These are phyloP conservation scores for Penicillium sp. DNA, from an alignment of 2,329 filamentous ascomycete genomes.

Conservation along the genomic window DNA sequence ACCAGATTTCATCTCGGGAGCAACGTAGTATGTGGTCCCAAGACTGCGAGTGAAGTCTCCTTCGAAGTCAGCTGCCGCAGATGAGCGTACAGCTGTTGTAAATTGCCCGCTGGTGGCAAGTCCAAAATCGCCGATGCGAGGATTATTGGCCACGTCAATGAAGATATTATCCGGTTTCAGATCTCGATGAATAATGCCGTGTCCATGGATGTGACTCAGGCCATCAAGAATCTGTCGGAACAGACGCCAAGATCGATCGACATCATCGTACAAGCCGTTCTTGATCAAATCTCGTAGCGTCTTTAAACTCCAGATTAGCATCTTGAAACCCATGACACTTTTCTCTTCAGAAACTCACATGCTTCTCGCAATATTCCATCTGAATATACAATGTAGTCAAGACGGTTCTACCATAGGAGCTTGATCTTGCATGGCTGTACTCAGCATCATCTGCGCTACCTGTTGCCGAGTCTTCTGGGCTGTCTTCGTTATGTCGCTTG, in stretches of 20 bases:
- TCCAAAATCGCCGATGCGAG: constrained; percentile 95
- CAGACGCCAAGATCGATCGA: constrained; percentile 80
- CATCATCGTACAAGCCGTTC: constrained; percentile 69
- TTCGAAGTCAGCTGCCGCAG: constrained; percentile 35
- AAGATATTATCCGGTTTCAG: constrained; percentile 98
- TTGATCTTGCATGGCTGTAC: constrained; percentile 44
- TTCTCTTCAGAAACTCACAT: constrained; percentile 49
- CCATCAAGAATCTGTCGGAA: constrained; percentile 91
- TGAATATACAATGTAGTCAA: constrained; percentile 88
- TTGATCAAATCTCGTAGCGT: constrained; percentile 86
- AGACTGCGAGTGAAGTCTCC: constrained; percentile 54
- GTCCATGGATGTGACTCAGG: constrained; percentile 80
- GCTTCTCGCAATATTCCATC: constrained; percentile 97
- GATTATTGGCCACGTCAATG: constrained; percentile 84
- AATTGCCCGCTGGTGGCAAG: constrained; percentile 82
- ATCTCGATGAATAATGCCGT: constrained; percentile 92
- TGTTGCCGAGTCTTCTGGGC: constrained; percentile 21
- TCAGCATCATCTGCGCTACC: constrained; percentile 33
- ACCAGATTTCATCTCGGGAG: constrained; percentile 80
- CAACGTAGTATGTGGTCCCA: constrained; percentile 85
- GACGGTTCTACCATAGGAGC: constrained; percentile 53
- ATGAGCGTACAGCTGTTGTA: constrained; percentile 40
- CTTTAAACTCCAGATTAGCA: constrained; percentile 36
- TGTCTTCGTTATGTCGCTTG: constrained; percentile 32
- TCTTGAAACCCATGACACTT: neutral